Evolutionary conservation across 306 rosid species (phyloP).

Genomic region (Styphnolobium japonicum): DNA sequence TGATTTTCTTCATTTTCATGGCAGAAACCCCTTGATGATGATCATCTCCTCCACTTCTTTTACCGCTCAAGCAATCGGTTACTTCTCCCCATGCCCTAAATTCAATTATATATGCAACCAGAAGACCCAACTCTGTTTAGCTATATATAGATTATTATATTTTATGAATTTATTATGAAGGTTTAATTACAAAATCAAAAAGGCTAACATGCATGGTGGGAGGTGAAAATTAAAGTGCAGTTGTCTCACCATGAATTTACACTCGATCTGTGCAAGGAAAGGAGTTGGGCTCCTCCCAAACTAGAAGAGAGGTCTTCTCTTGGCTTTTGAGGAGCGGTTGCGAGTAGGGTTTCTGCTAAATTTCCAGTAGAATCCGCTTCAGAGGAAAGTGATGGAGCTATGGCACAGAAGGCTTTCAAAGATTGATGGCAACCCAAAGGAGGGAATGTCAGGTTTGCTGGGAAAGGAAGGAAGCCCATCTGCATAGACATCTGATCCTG

Average conservation of each 20-base stretch:
- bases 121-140: neutral
- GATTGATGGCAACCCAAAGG: constrained; percentile 49
- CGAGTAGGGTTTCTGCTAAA: constrained; percentile 54
- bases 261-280: constrained; percentile 66
- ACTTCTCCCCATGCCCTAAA: constrained; percentile 59
- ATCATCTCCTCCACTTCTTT: constrained; percentile 38
- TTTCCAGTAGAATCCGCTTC: constrained; percentile 28
- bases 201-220: neutral
- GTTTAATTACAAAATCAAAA: neutral
- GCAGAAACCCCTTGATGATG: constrained; percentile 46
- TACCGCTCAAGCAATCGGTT: constrained; percentile 44
- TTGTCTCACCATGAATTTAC: constrained; percentile 59
- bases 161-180: neutral
- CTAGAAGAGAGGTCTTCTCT: constrained; percentile 33
- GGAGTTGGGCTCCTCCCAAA: constrained; percentile 48
- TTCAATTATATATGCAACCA: neutral
- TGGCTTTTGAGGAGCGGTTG: constrained; percentile 38
- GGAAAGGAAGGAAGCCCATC: constrained; percentile 63
- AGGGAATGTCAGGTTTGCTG: constrained; percentile 49
- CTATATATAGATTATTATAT: too few species aligned
- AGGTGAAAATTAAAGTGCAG: neutral
- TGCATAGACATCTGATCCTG: constrained; percentile 44
- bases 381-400: constrained; percentile 39
- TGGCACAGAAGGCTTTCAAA: constrained; percentile 38
- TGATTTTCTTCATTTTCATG: constrained; percentile 77